phyloP scores from a whole-genome alignment of 805 yeast genomes.

The Blastobotrys attinorum region DNA sequence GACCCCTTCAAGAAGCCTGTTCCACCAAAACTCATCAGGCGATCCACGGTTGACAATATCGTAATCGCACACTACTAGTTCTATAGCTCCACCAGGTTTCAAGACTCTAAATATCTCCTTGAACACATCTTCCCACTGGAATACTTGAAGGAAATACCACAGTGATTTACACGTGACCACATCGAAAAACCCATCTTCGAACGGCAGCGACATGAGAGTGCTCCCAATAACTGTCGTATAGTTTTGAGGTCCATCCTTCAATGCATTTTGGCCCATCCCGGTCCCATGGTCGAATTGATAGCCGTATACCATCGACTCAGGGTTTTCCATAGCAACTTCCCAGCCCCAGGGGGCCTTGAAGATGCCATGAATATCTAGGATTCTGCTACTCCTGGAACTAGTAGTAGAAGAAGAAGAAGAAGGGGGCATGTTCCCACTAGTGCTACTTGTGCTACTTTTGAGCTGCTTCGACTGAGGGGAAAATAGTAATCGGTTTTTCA shows the following conservation, averaged over 20 bases:
- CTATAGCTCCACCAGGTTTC: conserved; percentile 28
- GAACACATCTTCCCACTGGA: conserved; percentile 22
- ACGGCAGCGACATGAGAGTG: conserved; percentile 21
- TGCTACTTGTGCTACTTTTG: no score
- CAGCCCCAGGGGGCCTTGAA: conserved; percentile 27
- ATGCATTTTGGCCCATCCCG: conserved; percentile 6
- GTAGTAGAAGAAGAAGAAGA: no score
- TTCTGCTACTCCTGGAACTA: no score
- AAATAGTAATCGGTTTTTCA: conserved; percentile 22
- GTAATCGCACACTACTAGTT: conserved; percentile 22
- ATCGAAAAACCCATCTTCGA: conserved; percentile 26
- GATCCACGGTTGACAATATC: conserved; percentile 16
- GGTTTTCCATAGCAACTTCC: conserved; percentile 28
- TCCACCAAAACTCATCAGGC: conserved; percentile 12
- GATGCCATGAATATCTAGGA: conserved; percentile 22
- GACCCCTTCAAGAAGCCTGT: conserved; percentile 8
- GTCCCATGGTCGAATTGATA: conserved; percentile 17
- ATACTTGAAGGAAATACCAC: conserved; percentile 23
- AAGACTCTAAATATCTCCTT: conserved; percentile 22
- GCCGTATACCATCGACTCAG: conserved; percentile 25
- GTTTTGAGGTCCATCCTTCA: conserved; percentile 24
- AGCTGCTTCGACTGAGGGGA: conserved; percentile 19
- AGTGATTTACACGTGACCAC: conserved; percentile 25
- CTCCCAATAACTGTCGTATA: conserved; percentile 24
- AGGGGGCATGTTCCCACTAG: conserved; percentile 6